Evolutionary conservation across 768 basidiomycete genomes (phyloP).

Genomic region (Termitomyces sp.): DNA sequence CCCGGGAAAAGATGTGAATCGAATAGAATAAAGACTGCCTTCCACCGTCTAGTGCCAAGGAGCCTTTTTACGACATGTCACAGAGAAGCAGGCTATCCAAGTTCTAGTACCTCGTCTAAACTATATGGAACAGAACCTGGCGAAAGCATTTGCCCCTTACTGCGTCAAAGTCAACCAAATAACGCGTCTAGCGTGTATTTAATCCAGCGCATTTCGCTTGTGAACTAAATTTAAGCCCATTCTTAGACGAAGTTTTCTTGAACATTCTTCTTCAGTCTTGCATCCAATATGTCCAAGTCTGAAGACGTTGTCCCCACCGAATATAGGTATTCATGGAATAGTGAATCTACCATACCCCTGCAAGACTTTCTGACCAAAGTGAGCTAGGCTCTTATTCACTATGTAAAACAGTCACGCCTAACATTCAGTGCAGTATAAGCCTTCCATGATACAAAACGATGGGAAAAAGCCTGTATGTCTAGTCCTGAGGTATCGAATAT

Average conservation of each 20-base stretch:
- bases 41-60: no score
- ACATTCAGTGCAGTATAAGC: conserved; percentile 45
- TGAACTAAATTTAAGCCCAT: neutral
- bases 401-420: neutral
- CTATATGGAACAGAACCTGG: no score
- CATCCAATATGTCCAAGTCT: conserved; percentile 13
- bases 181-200: neutral
- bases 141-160: no score
- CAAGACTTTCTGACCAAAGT: conserved; percentile 55
- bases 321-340: conserved; percentile 52
- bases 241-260: neutral
- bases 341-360: conserved; percentile 34
- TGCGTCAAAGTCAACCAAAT: neutral
- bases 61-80: no score
- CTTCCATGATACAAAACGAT: conserved; percentile 76
- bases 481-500: neutral
- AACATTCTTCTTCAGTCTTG: neutral
- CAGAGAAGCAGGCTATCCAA: no score
- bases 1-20: no score
- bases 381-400: neutral
- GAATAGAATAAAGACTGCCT: no score
- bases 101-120: no score
- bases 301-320: conserved; percentile 36
- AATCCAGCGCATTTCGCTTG: neutral
- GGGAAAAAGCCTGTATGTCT: conserved; percentile 64